Evolutionary conservation across 2,329 filamentous ascomycete species (phyloP), one percentile per base, ranked within the genome.

Genomic region (Monosporascus sp.): DNA sequence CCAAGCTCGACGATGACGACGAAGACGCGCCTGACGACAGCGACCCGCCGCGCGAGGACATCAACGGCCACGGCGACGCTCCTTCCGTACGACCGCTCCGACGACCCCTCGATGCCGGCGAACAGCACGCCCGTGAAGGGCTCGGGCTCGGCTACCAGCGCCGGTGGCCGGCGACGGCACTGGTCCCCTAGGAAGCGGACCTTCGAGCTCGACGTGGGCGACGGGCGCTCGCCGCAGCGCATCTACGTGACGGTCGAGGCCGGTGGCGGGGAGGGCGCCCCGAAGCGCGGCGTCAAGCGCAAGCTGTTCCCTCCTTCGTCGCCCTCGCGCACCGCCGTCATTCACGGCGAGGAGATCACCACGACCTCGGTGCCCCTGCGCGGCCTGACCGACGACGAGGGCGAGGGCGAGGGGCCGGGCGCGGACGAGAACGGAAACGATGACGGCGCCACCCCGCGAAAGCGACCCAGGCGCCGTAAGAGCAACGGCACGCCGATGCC

Each of bases 161-260:
- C 20, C 24, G 20, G 43, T 15, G 20, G 39, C 39, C 8, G 39
- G 3, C 27, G 27, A 9, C 39, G 39, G 39, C 39, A 8, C 39
- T 20, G 63, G 17, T 82, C 80, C 43, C 80, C 81, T 39, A 71
- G 78, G 48, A 83, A 81, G 68, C 79, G 77, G 61, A 81, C 72
- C 45, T 82, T 82, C 56, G 75, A 81, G 64, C 74, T 83, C 37
- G 78, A 82, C 57, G 77, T 80, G 25, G 79, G 80, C 47, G 70
- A 77, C 58, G 70, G 72, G 38, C 65, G 64, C 46, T 73, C 78
- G 47, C 78, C 80, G 3, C 78, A 82, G 63, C 75, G 72, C 53
- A 70, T 83, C 44, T 70, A 74, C 45, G 79, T 82, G 50, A 83
- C 81, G 9, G 78, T 82, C 50, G 79, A 83, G 64, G 75, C 79